phyloP scores from a whole-genome alignment of 208 protist genomes.

The Tritrichomonas musculus region DNA sequence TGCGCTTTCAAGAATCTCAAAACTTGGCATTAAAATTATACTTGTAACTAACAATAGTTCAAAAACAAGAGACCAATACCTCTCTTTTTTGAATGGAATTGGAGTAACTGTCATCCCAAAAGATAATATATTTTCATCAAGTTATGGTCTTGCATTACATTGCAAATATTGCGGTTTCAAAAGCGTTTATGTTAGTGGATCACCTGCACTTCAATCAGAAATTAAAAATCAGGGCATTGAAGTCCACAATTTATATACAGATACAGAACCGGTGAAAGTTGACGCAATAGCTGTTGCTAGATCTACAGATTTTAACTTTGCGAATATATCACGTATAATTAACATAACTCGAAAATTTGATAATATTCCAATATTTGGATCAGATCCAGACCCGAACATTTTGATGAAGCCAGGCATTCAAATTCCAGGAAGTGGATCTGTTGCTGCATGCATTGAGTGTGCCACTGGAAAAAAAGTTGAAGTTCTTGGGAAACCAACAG shows the following conservation, averaged over 20 bases:
- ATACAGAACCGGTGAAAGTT: neutral
- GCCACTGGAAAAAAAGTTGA: neutral
- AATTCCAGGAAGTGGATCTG: neutral
- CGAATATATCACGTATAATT: neutral
- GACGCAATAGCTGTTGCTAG: neutral
- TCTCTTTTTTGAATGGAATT: neutral
- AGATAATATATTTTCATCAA: neutral
- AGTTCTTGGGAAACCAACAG: neutral
- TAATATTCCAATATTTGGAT: neutral
- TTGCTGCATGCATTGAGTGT: neutral
- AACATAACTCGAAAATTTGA: neutral
- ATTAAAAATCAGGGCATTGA: neutral
- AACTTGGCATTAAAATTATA: neutral
- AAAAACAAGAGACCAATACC: neutral
- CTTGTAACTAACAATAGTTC: constrained; percentile 16
- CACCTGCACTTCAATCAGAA: neutral
- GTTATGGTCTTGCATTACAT: neutral
- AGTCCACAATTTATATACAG: neutral
- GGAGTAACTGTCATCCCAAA: neutral
- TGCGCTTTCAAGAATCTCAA: neutral
- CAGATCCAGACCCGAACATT: neutral
- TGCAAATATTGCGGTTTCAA: neutral
- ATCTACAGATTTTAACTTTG: neutral
- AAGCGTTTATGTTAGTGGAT: neutral
- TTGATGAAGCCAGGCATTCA: neutral